Evolutionary conservation across 2,329 filamentous ascomycete genomes (phyloP).

Genomic region (Neocucurbitaria cava): DNA sequence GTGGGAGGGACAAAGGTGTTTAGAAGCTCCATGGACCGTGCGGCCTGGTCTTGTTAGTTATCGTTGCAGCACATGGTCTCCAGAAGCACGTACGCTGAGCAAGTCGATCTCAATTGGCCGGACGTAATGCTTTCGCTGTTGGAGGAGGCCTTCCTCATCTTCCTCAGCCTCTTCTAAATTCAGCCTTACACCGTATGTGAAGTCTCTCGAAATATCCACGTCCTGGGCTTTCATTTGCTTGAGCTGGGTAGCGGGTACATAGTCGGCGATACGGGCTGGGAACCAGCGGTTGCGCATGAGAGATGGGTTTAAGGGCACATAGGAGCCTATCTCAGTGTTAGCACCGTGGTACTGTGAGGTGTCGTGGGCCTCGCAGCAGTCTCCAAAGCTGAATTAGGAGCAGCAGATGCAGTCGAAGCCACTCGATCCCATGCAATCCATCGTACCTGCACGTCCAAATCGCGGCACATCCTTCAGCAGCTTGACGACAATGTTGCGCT

Average conservation of each 20-base stretch:
- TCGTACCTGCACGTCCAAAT: slow-evolving; percentile 55
- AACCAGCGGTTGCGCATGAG: slow-evolving; percentile 64
- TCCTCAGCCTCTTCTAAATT: slow-evolving; percentile 39
- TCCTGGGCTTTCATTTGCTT: slow-evolving; percentile 55
- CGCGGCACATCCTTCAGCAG: slow-evolving; percentile 60
- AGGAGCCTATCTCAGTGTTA: slow-evolving; percentile 52
- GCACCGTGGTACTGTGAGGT: slow-evolving; percentile 10
- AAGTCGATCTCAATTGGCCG: slow-evolving; percentile 51
- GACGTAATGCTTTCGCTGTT: slow-evolving; percentile 35
- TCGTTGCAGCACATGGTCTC: not conserved
- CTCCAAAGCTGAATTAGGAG: not conserved
- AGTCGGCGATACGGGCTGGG: slow-evolving; percentile 59
- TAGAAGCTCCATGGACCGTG: slow-evolving; percentile 56
- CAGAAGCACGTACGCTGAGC: slow-evolving; percentile 43
- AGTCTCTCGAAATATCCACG: slow-evolving; percentile 55
- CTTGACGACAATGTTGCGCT: slow-evolving; percentile 57
- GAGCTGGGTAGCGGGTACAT: slow-evolving; percentile 56
- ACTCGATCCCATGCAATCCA: not conserved
- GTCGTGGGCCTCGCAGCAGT: not conserved
- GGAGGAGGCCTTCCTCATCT: slow-evolving; percentile 24
- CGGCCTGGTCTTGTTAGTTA: slow-evolving; percentile 44
- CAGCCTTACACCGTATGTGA: slow-evolving; percentile 49
- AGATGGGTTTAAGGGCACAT: slow-evolving; percentile 60
- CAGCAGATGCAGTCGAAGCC: not conserved
- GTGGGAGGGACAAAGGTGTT: slow-evolving; percentile 55